Percentiles rank a stretch among this genome's conserved stretches.
These are phyloP conservation scores for Lactifluus rugatus DNA, from an alignment of 768 basidiomycete genomes.

Conservation along the genomic window DNA sequence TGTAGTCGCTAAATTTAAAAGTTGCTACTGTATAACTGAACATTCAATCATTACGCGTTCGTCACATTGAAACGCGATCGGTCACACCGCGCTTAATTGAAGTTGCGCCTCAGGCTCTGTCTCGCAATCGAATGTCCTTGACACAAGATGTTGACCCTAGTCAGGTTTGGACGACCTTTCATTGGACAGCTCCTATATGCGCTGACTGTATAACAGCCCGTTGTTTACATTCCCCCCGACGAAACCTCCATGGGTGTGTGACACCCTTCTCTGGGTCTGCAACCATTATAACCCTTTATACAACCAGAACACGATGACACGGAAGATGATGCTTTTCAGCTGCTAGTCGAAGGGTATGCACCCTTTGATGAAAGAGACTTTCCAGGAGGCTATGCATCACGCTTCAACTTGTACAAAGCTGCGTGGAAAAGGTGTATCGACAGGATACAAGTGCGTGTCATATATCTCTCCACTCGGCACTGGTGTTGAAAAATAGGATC, in stretches of 20 bases:
- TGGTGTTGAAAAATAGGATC: neutral
- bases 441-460: constrained; percentile 14
- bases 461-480: neutral
- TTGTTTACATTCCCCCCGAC: constrained; percentile 15
- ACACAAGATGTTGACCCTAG: constrained; percentile 14
- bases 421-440: constrained; percentile 17
- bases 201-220: constrained; percentile 6
- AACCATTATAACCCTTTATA: neutral
- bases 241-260: constrained; percentile 2
- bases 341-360: constrained; percentile 5
- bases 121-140: constrained; percentile 1
- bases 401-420: constrained; percentile 14
- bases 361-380: constrained; percentile 17
- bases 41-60: too few species aligned
- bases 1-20: too few species aligned
- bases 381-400: constrained; percentile 11
- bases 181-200: neutral
- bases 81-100: neutral
- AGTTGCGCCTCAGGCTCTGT: too few species aligned
- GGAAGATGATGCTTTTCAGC: neutral
- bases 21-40: too few species aligned
- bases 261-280: neutral
- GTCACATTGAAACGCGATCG: neutral
- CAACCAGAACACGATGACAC: neutral
- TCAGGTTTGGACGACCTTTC: constrained; percentile 4